These are phyloP conservation scores for Trichoderma arundinaceum DNA, from an alignment of 2,329 filamentous ascomycete genomes.

Conservation along the genomic window DNA sequence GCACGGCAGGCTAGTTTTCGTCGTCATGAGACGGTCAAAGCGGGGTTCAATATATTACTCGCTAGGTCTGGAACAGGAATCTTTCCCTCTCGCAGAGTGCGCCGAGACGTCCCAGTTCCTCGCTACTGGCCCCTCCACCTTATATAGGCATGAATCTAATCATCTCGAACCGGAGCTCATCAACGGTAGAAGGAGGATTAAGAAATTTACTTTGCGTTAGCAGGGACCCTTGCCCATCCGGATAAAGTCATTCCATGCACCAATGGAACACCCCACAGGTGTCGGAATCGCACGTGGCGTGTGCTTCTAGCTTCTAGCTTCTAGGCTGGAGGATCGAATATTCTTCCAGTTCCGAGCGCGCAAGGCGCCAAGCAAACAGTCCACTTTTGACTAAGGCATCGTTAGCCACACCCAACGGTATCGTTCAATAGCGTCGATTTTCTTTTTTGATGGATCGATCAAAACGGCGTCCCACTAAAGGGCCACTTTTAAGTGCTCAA, in stretches of 20 bases:
- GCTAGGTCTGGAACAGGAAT: conserved; percentile 19
- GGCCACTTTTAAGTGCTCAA: conserved; percentile 24
- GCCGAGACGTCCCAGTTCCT: too few species aligned
- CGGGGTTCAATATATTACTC: conserved; percentile 7
- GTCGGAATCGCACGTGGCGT: conserved; percentile 30
- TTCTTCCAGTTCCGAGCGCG: conserved; percentile 25
- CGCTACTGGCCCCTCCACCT: too few species aligned
- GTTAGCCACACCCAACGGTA: conserved; percentile 11
- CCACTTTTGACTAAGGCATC: conserved; percentile 20
- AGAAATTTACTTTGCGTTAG: background rate
- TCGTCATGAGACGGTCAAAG: conserved; percentile 21
- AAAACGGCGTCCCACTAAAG: conserved; percentile 27
- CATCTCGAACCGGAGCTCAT: background rate
- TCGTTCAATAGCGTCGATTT: conserved; percentile 28
- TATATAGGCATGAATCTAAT: too few species aligned
- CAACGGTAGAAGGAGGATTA: background rate
- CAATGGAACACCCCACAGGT: conserved; percentile 26
- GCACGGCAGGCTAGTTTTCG: background rate
- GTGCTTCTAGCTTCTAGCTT: conserved; percentile 19
- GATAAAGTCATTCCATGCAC: conserved; percentile 19
- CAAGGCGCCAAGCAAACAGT: conserved; percentile 6
- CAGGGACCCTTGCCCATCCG: conserved; percentile 12
- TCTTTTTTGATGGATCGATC: conserved; percentile 21
- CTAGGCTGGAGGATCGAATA: conserved; percentile 28
- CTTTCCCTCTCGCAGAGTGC: background rate